A percentile compares a stretch with the other conserved stretches of the same genome.
Conservation (phyloP, 768 basidiomycete genomes). For the Russula emetica region DNA sequence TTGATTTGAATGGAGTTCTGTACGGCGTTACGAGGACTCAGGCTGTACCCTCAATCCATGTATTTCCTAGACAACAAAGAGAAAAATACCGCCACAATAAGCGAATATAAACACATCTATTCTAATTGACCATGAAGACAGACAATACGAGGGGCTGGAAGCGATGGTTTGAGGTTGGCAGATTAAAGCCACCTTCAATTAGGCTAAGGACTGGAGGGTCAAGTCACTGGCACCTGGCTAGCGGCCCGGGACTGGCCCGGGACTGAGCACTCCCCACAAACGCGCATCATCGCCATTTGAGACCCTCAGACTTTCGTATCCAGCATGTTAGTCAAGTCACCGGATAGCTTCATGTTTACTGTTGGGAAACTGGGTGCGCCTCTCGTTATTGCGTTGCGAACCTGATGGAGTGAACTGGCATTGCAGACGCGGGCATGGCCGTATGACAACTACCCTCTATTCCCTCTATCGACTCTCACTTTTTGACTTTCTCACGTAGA, state of each 20-base stretch:
- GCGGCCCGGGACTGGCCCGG: no score
- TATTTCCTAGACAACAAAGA: background rate
- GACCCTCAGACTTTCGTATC: background rate
- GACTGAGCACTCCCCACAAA: background rate
- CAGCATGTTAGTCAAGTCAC: slow-evolving; percentile 32
- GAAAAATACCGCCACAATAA: no score
- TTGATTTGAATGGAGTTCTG: background rate
- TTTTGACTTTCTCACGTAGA: slow-evolving; percentile 43
- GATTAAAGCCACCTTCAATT: no score
- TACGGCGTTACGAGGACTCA: background rate
- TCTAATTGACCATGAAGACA: no score
- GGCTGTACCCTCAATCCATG: background rate
- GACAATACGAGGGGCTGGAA: no score
- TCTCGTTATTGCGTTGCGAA: background rate
- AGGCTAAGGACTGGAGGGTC: no score
- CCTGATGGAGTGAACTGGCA: slow-evolving; percentile 21
- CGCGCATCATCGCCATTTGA: background rate
- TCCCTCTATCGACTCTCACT: slow-evolving; percentile 25
- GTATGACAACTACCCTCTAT: slow-evolving; percentile 42
- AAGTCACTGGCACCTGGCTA: no score
- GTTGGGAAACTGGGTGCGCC: slow-evolving; percentile 88
- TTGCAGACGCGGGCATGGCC: slow-evolving; percentile 87
- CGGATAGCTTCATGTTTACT: slow-evolving; percentile 83
- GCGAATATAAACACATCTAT: no score
- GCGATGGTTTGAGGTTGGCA: no score